These are phyloP conservation scores for Naematelia encephala DNA, from an alignment of 768 basidiomycete species.

Conservation along the genomic window DNA sequence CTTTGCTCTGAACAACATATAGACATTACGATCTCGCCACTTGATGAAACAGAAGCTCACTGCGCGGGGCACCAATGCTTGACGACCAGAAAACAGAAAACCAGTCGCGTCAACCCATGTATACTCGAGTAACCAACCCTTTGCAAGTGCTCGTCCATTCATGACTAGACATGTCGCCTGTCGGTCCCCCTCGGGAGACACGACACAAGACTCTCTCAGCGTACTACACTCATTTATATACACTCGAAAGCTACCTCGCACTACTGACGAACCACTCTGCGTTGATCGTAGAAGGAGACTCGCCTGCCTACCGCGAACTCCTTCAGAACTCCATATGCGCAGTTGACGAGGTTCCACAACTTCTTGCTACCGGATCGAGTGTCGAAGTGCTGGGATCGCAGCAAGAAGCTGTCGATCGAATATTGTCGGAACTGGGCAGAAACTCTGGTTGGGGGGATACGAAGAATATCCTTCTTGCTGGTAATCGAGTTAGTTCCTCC, in stretches of 20 bases:
- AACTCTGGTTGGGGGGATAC: conserved; percentile 4
- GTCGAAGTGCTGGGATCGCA: conserved; percentile 19
- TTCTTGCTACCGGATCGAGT: neutral
- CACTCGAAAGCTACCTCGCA: conserved; percentile 23
- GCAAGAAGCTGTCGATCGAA: conserved; percentile 38
- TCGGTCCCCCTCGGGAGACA: conserved; percentile 6
- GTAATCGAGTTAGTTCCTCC: conserved; percentile 27
- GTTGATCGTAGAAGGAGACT: neutral
- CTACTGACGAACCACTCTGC: neutral
- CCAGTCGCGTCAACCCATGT: neutral
- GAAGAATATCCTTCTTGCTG: conserved; percentile 28
- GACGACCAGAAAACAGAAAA: neutral
- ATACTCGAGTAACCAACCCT: no score
- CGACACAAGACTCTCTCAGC: conserved; percentile 47
- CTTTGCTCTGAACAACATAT: no score
- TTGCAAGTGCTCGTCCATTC: no score
- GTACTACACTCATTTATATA: conserved; percentile 34
- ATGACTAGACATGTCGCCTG: no score
- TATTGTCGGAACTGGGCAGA: conserved; percentile 26
- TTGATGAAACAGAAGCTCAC: no score
- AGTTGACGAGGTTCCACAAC: neutral
- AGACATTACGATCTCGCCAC: no score
- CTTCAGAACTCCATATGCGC: conserved; percentile 14
- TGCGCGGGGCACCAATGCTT: neutral
- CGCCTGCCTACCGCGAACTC: neutral